phyloP scores from a whole-genome alignment of 75 land plant species.

The Gnetum montanum region DNA sequence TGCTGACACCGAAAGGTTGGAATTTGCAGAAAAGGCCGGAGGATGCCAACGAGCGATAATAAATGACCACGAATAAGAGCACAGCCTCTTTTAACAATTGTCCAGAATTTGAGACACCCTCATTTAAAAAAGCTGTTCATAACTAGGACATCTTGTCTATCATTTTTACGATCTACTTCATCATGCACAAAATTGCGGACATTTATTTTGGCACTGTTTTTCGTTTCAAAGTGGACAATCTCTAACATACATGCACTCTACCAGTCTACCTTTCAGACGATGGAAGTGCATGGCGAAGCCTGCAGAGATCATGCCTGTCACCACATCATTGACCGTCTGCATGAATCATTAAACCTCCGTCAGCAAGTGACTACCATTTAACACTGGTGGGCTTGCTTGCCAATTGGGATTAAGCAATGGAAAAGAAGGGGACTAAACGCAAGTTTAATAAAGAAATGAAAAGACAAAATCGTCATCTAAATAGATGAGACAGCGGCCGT shows the following conservation, averaged over 20 bases:
- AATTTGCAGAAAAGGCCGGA: too few species aligned
- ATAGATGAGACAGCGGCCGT: neutral
- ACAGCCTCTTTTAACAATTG: neutral
- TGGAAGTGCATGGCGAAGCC: slow-evolving; percentile 53
- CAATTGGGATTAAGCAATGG: neutral
- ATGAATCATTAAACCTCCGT: too few species aligned
- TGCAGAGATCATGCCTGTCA: slow-evolving; percentile 57
- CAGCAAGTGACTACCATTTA: neutral
- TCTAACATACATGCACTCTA: too few species aligned
- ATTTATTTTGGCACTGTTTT: too few species aligned
- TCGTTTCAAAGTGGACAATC: too few species aligned
- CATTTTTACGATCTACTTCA: too few species aligned
- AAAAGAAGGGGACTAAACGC: neutral
- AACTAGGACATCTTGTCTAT: too few species aligned
- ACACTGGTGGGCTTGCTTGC: neutral
- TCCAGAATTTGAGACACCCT: too few species aligned
- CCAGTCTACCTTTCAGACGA: slow-evolving; percentile 29
- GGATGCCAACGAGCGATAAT: neutral
- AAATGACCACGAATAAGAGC: neutral
- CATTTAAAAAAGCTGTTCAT: too few species aligned
- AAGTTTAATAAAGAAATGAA: neutral
- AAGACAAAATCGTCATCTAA: neutral
- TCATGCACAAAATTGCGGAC: too few species aligned
- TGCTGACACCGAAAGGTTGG: neutral
- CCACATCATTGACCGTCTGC: slow-evolving; percentile 87